Evolutionary conservation across 768 basidiomycete species (phyloP).

Genomic region (Suillus discolor): DNA sequence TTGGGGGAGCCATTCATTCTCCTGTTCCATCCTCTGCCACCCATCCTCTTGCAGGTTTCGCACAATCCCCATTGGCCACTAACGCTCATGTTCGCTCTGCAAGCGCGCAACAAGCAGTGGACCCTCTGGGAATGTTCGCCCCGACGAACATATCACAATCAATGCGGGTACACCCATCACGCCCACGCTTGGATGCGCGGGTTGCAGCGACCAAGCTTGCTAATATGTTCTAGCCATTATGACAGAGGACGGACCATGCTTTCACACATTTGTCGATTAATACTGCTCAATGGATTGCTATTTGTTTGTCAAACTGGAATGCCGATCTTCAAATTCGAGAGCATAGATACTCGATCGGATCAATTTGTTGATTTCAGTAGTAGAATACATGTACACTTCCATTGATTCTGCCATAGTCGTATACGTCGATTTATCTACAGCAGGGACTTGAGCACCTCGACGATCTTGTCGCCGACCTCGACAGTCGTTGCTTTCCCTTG

Average conservation of each 20-base stretch:
- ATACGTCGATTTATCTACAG: constrained; percentile 37
- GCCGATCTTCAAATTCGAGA: neutral
- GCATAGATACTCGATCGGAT: neutral
- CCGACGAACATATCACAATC: constrained; percentile 72
- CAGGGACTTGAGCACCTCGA: constrained; percentile 66
- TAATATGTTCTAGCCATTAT: constrained; percentile 69
- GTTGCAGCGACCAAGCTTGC: constrained; percentile 90
- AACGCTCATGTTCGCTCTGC: constrained; percentile 11
- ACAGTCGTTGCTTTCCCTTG: constrained; percentile 76
- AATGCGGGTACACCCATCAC: constrained; percentile 69
- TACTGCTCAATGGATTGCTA: constrained; percentile 4
- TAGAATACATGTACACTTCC: neutral
- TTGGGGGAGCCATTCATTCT: constrained; percentile 14
- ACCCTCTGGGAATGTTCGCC: constrained; percentile 64
- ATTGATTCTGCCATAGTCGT: neutral
- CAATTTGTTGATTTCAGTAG: neutral
- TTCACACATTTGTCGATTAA: neutral
- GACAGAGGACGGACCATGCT: neutral
- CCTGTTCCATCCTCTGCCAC: constrained; percentile 10
- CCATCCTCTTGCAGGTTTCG: constrained; percentile 21
- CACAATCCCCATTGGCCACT: constrained; percentile 14
- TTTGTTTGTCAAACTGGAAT: neutral
- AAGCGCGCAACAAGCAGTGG: constrained; percentile 41
- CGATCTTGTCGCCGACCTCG: constrained; percentile 83
- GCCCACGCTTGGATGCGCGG: constrained; percentile 79